Evolutionary conservation across 331 rosid species (phyloP), one percentile per base, ranked within the genome.

Genomic region (Acacia pycnantha): DNA sequence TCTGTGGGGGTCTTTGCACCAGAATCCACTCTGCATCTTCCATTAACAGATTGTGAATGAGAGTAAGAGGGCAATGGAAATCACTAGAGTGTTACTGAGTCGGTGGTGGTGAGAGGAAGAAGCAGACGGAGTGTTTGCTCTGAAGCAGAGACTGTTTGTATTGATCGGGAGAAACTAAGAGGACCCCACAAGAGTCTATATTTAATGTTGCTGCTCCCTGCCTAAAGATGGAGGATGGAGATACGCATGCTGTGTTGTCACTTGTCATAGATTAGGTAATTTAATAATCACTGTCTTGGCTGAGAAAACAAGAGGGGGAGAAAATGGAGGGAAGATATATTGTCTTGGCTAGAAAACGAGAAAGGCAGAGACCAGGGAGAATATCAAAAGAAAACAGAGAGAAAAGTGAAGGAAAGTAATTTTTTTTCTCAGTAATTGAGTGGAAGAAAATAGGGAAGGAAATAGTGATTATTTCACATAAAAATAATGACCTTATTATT

Each of bases 11-110:
- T 8, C 37, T 37, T 47, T 83, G 80, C 79, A 88, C 91, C 82
- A 79, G 48, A 86, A 90, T 88, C 97, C 90, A 74, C 18, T 78
- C 94, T 21, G 74, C 88, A 66, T 88, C 94, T 78, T 84, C 90
- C 94, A 89, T 82, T 37, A 22, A 73, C 71, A 27, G 29, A 31
- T 21, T 48, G 53, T 2, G 33, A 35, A 7, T 3, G 46, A 29
- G 76, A 27, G 0, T 61, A 44, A 29, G 72, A 80, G 44, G 35
- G 9, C 19, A 78, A 35, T 0, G 46, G 12, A 37, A 78, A 26
- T 0, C 11, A 79, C 19, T 33, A 15, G 24, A 81, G 44, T 68
- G 64, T 16, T 12, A 27, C 44, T 0, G 29, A 61, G 89, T 72
- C 77, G 83, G 87, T 69, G 87, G 22, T 51, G 73, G 29, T 22